Percentiles rank a stretch among this genome's conserved stretches.
These are phyloP conservation scores for Calonectria naviculata DNA, from an alignment of 2,329 filamentous ascomycete species.

Conservation along the genomic window DNA sequence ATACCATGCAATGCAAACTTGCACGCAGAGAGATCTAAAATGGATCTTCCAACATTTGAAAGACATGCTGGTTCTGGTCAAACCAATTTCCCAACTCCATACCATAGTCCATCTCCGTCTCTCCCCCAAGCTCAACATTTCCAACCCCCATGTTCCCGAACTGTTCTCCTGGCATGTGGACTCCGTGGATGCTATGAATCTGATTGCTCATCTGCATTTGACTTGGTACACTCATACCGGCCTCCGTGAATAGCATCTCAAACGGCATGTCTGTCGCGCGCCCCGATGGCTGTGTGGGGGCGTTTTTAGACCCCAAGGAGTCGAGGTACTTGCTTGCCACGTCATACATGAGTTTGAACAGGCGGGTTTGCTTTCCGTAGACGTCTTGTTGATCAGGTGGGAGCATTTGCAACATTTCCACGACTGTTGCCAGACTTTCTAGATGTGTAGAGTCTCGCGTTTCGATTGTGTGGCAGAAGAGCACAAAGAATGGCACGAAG, in stretches of 20 bases:
- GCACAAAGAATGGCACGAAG: neutral
- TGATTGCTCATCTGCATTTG: neutral
- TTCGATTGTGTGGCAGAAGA: neutral
- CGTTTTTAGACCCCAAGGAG: neutral
- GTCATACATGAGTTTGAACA: neutral
- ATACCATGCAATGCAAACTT: too few relatives aligned
- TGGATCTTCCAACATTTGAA: neutral
- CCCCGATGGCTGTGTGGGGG: neutral
- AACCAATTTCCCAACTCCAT: neutral
- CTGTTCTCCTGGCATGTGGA: neutral
- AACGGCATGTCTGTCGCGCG: neutral
- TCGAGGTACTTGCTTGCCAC: neutral
- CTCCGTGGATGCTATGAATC: neutral
- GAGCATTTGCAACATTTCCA: neutral
- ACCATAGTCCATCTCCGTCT: neutral
- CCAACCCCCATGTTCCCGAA: neutral
- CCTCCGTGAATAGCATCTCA: neutral
- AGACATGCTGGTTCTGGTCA: neutral
- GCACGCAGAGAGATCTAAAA: too few relatives aligned
- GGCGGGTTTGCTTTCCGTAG: neutral
- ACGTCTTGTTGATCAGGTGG: neutral
- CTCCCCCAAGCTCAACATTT: neutral
- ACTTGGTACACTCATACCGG: neutral
- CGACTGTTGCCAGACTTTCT: neutral
- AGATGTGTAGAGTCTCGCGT: neutral